Base-by-base conservation (phyloP, 345 rosid genomes). In the Pugionium cornutum region DNA sequence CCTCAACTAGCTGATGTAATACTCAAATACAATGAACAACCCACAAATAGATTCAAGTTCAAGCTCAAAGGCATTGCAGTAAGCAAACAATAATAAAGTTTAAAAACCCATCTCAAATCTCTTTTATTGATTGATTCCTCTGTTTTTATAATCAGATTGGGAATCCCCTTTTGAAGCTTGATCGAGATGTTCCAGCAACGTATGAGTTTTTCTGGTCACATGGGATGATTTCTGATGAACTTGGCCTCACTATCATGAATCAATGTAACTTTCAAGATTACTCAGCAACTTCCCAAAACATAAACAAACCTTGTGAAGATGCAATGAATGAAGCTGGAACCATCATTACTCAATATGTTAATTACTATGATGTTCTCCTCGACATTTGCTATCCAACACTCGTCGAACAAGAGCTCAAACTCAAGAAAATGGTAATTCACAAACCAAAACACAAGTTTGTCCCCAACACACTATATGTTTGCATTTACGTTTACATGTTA, bases 11-110 rank as follows among this genome's bases (percentile, higher is more conserved):
- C 96, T 41, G 84, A 83, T 40, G 79, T 74, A 43, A 78, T 89
- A 25, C 81, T 92, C 30, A 78, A 92, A 68, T 84, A 92, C 64
- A 92, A 92, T 71, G 78, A 75, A 4, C 69, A 4, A n/a, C 69
- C 25, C 26, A 81, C 90, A 33, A 67, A 78, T 6, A 81, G 79
- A 48, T 89, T 81, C 79, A 85, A 85, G 83, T 88, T 92, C 81
- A 89, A 89, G 33, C 80, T 92, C 77, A 88, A 85, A 76, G 98
- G 98, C 70, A 78, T 92, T 76, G 98, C 98, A 57, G 98, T 92
- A 86, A 83, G 92, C 36, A 54, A 49, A 55, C 27, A 72, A 61
- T 35, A 76, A 48, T 58, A 46, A n/a, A 6, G 41, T 9, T 10
- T 50, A 4, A 44, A 49, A 41, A 33, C 68, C 42, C 39, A n/a